Conservation (phyloP, 352 stramenopile species). For the Globisporangium takayamanum region DNA sequence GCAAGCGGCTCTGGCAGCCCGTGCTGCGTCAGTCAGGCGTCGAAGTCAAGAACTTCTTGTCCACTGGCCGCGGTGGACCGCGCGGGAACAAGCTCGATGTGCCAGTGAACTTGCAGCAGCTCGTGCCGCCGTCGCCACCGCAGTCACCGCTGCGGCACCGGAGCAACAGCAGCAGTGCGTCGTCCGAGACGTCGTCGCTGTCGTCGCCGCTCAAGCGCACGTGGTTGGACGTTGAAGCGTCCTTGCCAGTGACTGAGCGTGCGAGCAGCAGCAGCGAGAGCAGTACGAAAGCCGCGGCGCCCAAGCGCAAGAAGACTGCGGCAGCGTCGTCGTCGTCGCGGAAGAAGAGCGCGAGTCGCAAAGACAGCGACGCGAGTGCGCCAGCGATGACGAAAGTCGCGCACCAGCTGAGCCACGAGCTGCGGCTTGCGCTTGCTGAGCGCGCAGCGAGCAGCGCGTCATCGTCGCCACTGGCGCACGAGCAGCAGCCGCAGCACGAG, state of each 20-base stretch:
- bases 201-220: conserved; percentile 50
- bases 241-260: conserved; percentile 14
- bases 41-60: conserved; percentile 88
- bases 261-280: neutral
- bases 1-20: conserved; percentile 82
- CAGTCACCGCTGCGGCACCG: conserved; percentile 21
- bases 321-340: neutral
- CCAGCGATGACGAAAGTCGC: conserved; percentile 18
- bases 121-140: conserved; percentile 37
- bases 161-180: conserved; percentile 5
- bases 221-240: conserved; percentile 38
- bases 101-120: conserved; percentile 45
- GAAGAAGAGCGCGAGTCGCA: conserved; percentile 25
- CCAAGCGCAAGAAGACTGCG: conserved; percentile 40
- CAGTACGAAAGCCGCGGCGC: conserved; percentile 1
- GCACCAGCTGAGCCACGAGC: conserved; percentile 29
- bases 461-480: conserved; percentile 5
- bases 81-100: conserved; percentile 77
- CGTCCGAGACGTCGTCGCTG: conserved; percentile 3
- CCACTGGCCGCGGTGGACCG: conserved; percentile 69
- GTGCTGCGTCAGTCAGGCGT: conserved; percentile 80
- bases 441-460: conserved; percentile 5
- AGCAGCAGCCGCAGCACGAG: neutral
- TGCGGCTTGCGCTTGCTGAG: conserved; percentile 23
- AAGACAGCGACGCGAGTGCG: conserved; percentile 2